These are phyloP conservation scores for Talaromyces sp. DNA, from an alignment of 2,329 filamentous ascomycete species.

Conservation along the genomic window DNA sequence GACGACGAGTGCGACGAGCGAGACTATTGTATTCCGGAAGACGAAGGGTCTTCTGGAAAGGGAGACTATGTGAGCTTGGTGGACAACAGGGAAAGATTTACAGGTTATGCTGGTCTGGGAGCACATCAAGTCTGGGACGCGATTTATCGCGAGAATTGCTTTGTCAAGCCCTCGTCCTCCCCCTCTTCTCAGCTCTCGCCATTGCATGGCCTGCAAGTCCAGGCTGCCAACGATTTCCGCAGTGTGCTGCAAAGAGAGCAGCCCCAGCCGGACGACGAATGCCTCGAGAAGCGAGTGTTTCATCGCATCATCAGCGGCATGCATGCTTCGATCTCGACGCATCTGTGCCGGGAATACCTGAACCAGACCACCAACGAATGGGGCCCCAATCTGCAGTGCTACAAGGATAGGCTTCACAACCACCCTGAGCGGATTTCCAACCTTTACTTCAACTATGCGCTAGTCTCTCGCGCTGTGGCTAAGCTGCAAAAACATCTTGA, in stretches of 20 bases:
- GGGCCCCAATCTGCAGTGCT: constrained; percentile 86
- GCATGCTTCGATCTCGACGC: constrained; percentile 95
- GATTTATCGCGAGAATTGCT: constrained; percentile 97
- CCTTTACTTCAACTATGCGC: constrained; percentile 97
- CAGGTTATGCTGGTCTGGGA: constrained; percentile 81
- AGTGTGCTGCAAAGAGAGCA: constrained; percentile 50
- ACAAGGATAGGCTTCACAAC: constrained; percentile 74
- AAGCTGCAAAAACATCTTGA: constrained; percentile 81
- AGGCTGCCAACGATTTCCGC: constrained; percentile 57
- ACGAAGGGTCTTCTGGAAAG: constrained; percentile 78
- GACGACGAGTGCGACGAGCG: constrained; percentile 95
- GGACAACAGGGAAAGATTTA: constrained; percentile 92
- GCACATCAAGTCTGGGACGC: constrained; percentile 92
- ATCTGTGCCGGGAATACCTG: constrained; percentile 92
- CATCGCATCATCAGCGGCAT: constrained; percentile 93
- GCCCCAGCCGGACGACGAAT: constrained; percentile 67
- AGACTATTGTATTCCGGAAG: constrained; percentile 94
- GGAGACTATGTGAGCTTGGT: constrained; percentile 95
- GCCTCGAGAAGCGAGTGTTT: constrained; percentile 97
- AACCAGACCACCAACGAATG: constrained; percentile 93
- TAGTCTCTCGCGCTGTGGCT: constrained; percentile 84
- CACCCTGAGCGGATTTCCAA: constrained; percentile 92
- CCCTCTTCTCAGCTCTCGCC: constrained; percentile 23
- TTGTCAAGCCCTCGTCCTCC: constrained; percentile 49
- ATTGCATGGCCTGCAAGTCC: constrained; percentile 35